phyloP scores from a whole-genome alignment of 768 basidiomycete genomes.

The Boletellus sp. region DNA sequence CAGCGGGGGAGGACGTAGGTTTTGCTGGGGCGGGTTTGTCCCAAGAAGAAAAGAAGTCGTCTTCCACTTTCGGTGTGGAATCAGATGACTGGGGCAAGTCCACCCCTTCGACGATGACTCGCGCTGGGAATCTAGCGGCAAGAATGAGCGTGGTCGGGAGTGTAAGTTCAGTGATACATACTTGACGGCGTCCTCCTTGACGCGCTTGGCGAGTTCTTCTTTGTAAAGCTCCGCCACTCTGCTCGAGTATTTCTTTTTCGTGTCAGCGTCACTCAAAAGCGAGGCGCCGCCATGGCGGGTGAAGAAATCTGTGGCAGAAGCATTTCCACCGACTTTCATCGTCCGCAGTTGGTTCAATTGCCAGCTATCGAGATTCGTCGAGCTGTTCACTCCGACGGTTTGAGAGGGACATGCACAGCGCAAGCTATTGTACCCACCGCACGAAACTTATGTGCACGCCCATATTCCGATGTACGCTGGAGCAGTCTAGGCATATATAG shows the following conservation, averaged over 20 bases:
- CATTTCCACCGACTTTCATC: conserved; percentile 96
- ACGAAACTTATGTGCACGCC: conserved; percentile 99
- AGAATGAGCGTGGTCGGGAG: background rate
- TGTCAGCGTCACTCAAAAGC: conserved; percentile 67
- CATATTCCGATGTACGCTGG: conserved; percentile 91
- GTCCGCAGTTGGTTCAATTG: conserved; percentile 84
- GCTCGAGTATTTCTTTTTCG: conserved; percentile 87
- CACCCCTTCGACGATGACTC: conserved; percentile 81
- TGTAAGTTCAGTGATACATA: conserved; percentile 33
- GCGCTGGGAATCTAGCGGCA: conserved; percentile 61
- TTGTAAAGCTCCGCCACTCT: conserved; percentile 85
- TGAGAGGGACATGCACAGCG: background rate
- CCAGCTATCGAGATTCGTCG: conserved; percentile 96
- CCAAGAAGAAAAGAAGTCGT: conserved; percentile 98
- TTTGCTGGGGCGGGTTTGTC: conserved; percentile 73
- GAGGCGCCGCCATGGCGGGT: conserved; percentile 77
- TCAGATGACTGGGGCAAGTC: conserved; percentile 41
- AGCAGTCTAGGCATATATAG: conserved; percentile 98
- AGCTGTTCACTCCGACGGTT: conserved; percentile 47
- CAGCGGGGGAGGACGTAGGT: conserved; percentile 47
- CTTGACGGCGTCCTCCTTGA: conserved; percentile 71
- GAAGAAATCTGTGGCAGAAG: conserved; percentile 83
- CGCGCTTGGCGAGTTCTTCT: conserved; percentile 80
- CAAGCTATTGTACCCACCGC: conserved; percentile 49
- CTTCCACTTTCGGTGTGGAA: conserved; percentile 54